Conservation (phyloP, 176 grass and related monocot genomes). For the Poa annua region DNA sequence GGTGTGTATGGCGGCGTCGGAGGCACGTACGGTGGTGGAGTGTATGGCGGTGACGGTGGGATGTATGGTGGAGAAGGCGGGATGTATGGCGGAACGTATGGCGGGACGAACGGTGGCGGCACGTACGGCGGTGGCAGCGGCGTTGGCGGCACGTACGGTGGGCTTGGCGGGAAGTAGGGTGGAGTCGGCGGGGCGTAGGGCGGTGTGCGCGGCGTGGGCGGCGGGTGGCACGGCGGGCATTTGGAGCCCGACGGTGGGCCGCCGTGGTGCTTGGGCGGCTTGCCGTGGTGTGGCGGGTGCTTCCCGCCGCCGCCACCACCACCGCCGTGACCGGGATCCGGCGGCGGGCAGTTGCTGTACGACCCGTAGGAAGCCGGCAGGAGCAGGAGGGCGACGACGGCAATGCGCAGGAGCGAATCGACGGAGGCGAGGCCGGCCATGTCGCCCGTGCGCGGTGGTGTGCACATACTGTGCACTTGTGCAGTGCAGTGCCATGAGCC, state of each 20-base stretch:
- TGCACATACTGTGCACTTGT: neutral
- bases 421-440: conserved; percentile 29
- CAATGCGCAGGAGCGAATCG: neutral
- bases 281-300: conserved; percentile 36
- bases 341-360: conserved; percentile 25
- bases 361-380: conserved; percentile 41
- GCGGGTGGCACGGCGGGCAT: conserved; percentile 31
- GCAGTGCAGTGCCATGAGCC: neutral
- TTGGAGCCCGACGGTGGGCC: conserved; percentile 6
- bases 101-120: neutral
- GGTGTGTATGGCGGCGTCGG: neutral
- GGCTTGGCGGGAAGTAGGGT: neutral
- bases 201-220: neutral
- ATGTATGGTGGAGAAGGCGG: neutral
- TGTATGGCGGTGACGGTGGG: neutral
- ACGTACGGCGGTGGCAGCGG: neutral
- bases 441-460: neutral
- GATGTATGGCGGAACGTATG: neutral
- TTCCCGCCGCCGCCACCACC: neutral
- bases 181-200: conserved; percentile 2
- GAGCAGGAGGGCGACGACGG: conserved; percentile 10
- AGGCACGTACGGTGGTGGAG: neutral
- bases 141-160: conserved; percentile 5
- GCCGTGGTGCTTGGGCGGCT: conserved; percentile 55
- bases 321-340: conserved; percentile 1